Conservation (phyloP, 495 filamentous ascomycete species). For the Penicillium turbatum region DNA sequence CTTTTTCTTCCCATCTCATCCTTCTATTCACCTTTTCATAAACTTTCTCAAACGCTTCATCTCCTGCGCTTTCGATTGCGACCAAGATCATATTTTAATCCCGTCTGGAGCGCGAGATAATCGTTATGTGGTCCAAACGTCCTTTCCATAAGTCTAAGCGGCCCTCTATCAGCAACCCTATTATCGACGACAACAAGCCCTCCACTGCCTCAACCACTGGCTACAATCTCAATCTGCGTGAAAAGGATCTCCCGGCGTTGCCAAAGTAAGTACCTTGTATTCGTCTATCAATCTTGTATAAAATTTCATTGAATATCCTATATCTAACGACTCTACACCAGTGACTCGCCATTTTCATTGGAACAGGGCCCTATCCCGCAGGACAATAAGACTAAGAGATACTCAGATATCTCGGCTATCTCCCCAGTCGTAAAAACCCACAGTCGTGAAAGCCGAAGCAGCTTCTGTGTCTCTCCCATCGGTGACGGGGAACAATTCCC, state of each 20-base stretch:
- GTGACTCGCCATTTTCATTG: neutral
- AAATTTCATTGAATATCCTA: neutral
- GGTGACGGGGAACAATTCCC: conserved; percentile 23
- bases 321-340: conserved; percentile 1
- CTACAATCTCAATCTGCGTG: conserved; percentile 8
- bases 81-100: neutral
- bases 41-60: too few species aligned
- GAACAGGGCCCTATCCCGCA: neutral
- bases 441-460: conserved; percentile 25
- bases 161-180: conserved; percentile 41
- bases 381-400: conserved; percentile 3
- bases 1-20: neutral
- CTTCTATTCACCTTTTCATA: neutral
- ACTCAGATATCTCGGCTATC: conserved; percentile 41
- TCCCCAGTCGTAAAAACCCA: conserved; percentile 27
- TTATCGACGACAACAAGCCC: conserved; percentile 39
- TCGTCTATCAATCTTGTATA: neutral
- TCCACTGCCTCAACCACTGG: conserved; percentile 21
- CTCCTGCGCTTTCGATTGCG: neutral
- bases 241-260: conserved; percentile 37
- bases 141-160: conserved; percentile 40
- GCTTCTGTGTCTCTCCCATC: conserved; percentile 46
- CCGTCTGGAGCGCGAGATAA: conserved; percentile 4
- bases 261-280: conserved; percentile 35
- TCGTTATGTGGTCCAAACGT: conserved; percentile 45